Percentiles rank a stretch among this genome's conserved stretches.
phyloP scores from a whole-genome alignment of 805 yeast genomes.

The Sporopachydermia quercuum region DNA sequence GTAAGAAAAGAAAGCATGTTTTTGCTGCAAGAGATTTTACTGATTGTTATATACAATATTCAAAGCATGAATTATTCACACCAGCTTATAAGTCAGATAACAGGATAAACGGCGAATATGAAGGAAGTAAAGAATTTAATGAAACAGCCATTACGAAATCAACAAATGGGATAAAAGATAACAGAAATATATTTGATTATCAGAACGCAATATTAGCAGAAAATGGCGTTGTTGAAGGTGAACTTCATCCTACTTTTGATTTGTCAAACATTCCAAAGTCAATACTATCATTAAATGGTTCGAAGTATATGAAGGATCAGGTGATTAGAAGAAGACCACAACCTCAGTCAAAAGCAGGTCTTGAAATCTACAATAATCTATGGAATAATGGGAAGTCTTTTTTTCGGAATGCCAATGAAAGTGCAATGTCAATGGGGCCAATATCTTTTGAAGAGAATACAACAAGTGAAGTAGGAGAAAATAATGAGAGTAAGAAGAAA shows the following conservation, averaged over 20 bases:
- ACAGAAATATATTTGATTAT: too few relatives aligned
- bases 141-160: too few relatives aligned
- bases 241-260: background rate
- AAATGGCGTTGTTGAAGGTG: background rate
- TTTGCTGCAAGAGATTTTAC: background rate
- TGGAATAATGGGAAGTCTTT: background rate
- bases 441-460: background rate
- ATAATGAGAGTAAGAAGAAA: background rate
- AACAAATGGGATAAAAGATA: background rate
- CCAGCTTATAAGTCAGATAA: background rate
- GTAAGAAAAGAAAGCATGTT: background rate
- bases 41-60: background rate
- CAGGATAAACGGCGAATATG: background rate
- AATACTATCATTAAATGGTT: background rate
- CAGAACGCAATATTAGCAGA: too few relatives aligned
- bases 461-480: background rate
- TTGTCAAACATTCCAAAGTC: background rate
- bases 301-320: background rate
- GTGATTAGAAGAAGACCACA: background rate
- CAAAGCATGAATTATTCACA: background rate
- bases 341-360: background rate
- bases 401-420: too few relatives aligned
- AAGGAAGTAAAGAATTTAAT: too few relatives aligned
- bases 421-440: background rate
- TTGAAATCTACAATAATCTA: background rate